Evolutionary conservation across 1,139 yeast species (phyloP), one percentile per base, ranked within the genome.

Genomic region (Suhomyces bolitotheri): DNA sequence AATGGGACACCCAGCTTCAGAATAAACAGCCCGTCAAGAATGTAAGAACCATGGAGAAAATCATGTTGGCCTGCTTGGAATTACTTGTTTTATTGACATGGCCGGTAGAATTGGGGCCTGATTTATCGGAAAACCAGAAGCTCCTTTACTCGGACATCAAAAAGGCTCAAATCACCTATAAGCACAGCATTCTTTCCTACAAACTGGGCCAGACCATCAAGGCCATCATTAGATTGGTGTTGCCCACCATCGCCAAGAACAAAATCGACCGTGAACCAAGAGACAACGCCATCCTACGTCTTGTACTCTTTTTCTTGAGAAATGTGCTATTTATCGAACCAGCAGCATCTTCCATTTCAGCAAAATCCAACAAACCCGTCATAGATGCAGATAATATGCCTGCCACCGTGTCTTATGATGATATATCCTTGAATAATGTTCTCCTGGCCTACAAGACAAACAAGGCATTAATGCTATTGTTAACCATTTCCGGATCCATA

Each of bases 71-170:
- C 6, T 75, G 86, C 45, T 64, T 92, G 39, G 97, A 92, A 57
- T 61, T 94, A 9, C 61, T 92, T 40, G 96, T 88, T 1, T 78
- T 87, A 4, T 66, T 94, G 52, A 85, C 97, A 0, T 86, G 96
- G 89, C 97, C 97, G 0, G 60, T 85, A 5, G 75, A 68, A 24
- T 47, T 64, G 31, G 54, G 50, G 14, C 51, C 55, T 2, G 80
- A 79, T 22, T 62, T 82, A 34, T 66, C 77, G 15, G 68, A 67
- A 16, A 74, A 74, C 36, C 89, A 85, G 51, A 69, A 75, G 32
- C 62, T 71, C 20, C 69, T 78, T 32, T 81, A 73, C 46, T 69
- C 80, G n/a, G 76, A 76, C 35, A 61, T 90, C 33, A 74, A 77
- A 46, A 76, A 76, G 46, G 76, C 82, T 16, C 96, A 89, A 44